Conservation (phyloP, 768 basidiomycete genomes). For the Cystobasidium onofrii region DNA sequence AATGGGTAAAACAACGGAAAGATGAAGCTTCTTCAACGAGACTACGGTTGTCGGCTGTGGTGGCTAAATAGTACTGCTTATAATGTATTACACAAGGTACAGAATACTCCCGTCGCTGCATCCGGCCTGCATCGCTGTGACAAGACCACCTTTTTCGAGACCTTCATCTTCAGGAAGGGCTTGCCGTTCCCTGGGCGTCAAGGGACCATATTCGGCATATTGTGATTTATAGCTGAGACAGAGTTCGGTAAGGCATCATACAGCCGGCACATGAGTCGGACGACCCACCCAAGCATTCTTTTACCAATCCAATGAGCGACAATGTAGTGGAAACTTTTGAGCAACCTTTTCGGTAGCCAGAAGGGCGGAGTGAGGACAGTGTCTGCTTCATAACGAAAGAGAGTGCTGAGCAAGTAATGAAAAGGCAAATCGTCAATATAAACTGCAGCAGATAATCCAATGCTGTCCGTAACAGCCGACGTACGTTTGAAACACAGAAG, state of each 20-base stretch:
- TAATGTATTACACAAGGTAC: too few species aligned
- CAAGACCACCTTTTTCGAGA: not conserved
- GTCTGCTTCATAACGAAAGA: constrained; percentile 2
- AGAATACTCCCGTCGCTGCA: too few species aligned
- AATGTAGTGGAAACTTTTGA: not conserved
- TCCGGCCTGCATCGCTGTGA: too few species aligned
- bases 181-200: not conserved
- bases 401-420: too few species aligned
- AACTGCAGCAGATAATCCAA: not conserved
- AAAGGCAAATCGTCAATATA: too few species aligned
- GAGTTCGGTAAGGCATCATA: not conserved
- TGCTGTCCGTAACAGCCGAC: not conserved
- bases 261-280: not conserved
- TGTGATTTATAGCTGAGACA: not conserved
- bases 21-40: not conserved
- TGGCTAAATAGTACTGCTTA: not conserved
- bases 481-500: constrained; percentile 13
- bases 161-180: not conserved
- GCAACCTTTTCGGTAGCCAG: not conserved
- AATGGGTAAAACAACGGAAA: constrained; percentile 17
- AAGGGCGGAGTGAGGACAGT: constrained; percentile 14
- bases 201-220: not conserved
- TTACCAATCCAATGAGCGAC: not conserved
- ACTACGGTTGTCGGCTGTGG: not conserved
- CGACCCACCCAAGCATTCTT: not conserved